Conservation (phyloP, 805 yeast genomes). For the Pichia manshurica region DNA sequence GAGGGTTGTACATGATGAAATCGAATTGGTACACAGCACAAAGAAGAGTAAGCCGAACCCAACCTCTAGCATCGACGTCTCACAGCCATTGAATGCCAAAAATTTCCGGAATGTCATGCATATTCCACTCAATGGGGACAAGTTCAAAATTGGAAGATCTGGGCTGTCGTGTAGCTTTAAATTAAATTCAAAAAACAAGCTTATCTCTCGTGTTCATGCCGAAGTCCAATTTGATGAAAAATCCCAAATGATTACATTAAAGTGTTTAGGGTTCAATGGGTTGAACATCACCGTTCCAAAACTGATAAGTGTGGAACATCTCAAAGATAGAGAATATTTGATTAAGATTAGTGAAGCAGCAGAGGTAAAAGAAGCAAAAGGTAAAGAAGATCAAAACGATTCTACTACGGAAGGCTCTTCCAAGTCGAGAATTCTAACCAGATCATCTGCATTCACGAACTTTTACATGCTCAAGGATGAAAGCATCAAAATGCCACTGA, state of each 20-base stretch:
- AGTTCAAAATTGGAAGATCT: slow-evolving; percentile 60
- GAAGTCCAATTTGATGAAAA: slow-evolving; percentile 39
- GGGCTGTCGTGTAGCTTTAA: slow-evolving; percentile 50
- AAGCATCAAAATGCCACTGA: slow-evolving; percentile 56
- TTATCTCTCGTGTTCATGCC: slow-evolving; percentile 65
- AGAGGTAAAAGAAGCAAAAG: too few relatives aligned
- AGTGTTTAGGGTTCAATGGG: slow-evolving; percentile 83
- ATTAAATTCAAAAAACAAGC: slow-evolving; percentile 44
- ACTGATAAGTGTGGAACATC: slow-evolving; percentile 26
- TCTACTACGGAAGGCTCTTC: slow-evolving; percentile 3
- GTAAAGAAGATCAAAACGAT: neutral
- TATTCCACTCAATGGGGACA: slow-evolving; percentile 34
- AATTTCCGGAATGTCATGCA: slow-evolving; percentile 19
- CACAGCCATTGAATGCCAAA: slow-evolving; percentile 6
- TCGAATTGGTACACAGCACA: neutral
- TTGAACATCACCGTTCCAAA: slow-evolving; percentile 59
- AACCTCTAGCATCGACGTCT: slow-evolving; percentile 4
- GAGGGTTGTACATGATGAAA: neutral
- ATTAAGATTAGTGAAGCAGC: slow-evolving; percentile 14
- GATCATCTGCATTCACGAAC: slow-evolving; percentile 42
- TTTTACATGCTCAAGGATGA: slow-evolving; percentile 59
- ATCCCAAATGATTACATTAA: slow-evolving; percentile 42
- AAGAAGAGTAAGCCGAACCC: neutral
- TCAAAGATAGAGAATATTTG: slow-evolving; percentile 18
- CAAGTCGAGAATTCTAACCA: slow-evolving; percentile 34